A percentile compares a stretch with the other conserved stretches of the same genome.
These are phyloP conservation scores for Gossypioides kirkii DNA, from an alignment of 345 rosid species.

Conservation along the genomic window DNA sequence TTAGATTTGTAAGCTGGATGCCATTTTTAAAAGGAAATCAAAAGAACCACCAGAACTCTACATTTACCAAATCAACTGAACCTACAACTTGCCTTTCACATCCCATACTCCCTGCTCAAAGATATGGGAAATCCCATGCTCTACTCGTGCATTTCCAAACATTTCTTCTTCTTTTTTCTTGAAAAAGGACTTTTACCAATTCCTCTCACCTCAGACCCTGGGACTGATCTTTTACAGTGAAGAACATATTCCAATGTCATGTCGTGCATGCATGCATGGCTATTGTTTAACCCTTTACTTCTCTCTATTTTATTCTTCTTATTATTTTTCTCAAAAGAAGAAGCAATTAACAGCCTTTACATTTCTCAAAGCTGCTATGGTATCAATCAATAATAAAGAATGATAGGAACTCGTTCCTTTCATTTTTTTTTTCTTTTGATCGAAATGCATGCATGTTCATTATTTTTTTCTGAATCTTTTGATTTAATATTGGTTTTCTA, in stretches of 20 bases:
- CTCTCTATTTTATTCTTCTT: constrained; percentile 1
- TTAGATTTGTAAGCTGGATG: too few relatives aligned
- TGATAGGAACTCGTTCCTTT: not conserved
- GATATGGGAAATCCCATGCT: not conserved
- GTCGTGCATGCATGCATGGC: not conserved
- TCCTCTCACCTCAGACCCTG: not conserved
- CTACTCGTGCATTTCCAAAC: not conserved
- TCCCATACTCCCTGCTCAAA: not conserved
- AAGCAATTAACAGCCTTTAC: not conserved
- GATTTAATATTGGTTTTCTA: not conserved
- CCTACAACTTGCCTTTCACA: not conserved
- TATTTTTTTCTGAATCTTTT: not conserved
- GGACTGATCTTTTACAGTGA: constrained; percentile 2
- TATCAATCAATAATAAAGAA: not conserved
- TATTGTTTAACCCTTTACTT: not conserved
- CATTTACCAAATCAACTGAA: too few relatives aligned
- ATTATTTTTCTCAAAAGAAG: not conserved
- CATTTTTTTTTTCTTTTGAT: not conserved
- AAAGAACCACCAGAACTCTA: too few relatives aligned
- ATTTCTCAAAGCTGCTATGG: not conserved
- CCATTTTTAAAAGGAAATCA: too few relatives aligned
- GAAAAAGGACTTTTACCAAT: not conserved
- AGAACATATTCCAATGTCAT: constrained; percentile 15
- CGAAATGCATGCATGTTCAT: not conserved
- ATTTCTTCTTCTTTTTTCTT: not conserved